Evolutionary conservation across 306 rosid genomes (phyloP).

Genomic region (Castanospermum australe): DNA sequence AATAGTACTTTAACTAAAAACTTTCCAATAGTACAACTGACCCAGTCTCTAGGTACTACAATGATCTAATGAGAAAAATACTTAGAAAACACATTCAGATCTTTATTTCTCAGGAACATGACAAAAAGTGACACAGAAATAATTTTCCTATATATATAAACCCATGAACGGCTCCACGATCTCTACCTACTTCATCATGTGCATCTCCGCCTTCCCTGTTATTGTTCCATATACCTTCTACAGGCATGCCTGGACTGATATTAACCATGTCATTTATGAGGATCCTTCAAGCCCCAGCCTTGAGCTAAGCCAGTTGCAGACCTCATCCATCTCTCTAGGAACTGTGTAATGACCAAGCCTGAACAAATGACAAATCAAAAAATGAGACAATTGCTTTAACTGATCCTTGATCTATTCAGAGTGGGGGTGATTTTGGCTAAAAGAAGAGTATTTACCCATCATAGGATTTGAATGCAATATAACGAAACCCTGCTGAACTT

Average conservation of each 20-base stretch:
- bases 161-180: conserved; percentile 45
- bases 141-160: conserved; percentile 42
- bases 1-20: conserved; percentile 19
- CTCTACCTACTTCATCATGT: conserved; percentile 43
- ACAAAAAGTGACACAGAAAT: conserved; percentile 40
- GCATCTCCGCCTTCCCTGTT: conserved; percentile 27
- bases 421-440: not conserved
- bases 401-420: not conserved
- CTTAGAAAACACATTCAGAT: conserved; percentile 38
- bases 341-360: conserved; percentile 97
- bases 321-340: conserved; percentile 95
- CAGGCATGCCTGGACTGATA: conserved; percentile 4
- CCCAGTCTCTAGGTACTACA: conserved; percentile 35
- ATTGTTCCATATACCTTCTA: conserved; percentile 31
- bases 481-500: conserved; percentile 81
- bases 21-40: conserved; percentile 20
- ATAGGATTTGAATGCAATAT: conserved; percentile 64
- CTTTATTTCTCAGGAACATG: conserved; percentile 37
- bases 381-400: not conserved
- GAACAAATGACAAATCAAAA: conserved; percentile 35
- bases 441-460: conserved; percentile 60
- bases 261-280: conserved; percentile 17
- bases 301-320: conserved; percentile 81
- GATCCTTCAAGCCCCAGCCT: conserved; percentile 82
- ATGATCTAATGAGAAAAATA: conserved; percentile 29